Evolutionary conservation across 352 stramenopile species (phyloP).

Genomic region (Pythium monospermum): DNA sequence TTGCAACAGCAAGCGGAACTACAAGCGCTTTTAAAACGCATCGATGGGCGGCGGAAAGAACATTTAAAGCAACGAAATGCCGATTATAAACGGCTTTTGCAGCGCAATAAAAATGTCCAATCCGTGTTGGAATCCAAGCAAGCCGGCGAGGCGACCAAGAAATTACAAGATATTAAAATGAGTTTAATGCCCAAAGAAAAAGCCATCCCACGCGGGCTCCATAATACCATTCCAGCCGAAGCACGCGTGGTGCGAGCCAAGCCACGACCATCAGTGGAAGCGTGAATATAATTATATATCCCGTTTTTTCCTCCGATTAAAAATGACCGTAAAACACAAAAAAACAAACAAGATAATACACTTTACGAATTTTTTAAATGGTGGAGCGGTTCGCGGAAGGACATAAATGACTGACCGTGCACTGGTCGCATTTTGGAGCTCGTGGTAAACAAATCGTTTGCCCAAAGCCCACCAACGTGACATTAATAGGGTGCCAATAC

Average conservation of each 20-base stretch:
- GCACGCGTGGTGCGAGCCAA: constrained; percentile 67
- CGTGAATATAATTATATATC: too few species aligned
- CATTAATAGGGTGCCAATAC: constrained; percentile 90
- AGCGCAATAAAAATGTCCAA: constrained; percentile 95
- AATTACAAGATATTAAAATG: constrained; percentile 79
- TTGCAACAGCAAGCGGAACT: constrained; percentile 92
- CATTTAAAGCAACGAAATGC: constrained; percentile 91
- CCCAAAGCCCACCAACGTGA: constrained; percentile 94
- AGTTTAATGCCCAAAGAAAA: constrained; percentile 67
- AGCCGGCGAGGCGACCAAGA: constrained; percentile 64
- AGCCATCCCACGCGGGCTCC: constrained; percentile 32
- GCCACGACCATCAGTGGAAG: too few species aligned
- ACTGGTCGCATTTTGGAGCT: constrained; percentile 70
- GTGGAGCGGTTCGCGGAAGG: constrained; percentile 40
- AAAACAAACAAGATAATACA: too few species aligned
- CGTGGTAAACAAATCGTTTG: constrained; percentile 87
- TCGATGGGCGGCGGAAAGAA: constrained; percentile 92
- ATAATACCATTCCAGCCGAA: constrained; percentile 75
- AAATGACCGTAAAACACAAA: too few species aligned
- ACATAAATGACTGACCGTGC: constrained; percentile 61
- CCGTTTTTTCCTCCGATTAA: too few species aligned
- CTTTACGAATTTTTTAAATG: too few species aligned
- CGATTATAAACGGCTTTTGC: constrained; percentile 91
- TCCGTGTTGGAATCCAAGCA: constrained; percentile 93
- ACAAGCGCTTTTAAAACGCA: constrained; percentile 91